phyloP scores from a whole-genome alignment of 2,329 filamentous ascomycete species.

The Botryotinia calthae region DNA sequence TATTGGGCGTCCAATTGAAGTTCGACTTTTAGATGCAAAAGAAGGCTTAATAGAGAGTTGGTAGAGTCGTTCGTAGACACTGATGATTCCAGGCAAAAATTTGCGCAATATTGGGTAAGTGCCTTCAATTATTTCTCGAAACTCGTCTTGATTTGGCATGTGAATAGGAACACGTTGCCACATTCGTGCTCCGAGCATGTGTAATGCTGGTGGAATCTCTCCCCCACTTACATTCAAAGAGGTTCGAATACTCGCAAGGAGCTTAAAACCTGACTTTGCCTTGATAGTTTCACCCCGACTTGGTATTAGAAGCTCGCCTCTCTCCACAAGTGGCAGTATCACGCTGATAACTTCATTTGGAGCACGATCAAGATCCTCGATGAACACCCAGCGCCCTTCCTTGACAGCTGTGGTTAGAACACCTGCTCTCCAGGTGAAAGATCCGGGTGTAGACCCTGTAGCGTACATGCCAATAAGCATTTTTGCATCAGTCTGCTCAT shows the following conservation, averaged over 20 bases:
- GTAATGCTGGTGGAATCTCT: slow-evolving; percentile 62
- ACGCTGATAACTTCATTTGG: slow-evolving; percentile 94
- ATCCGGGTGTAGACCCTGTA: slow-evolving; percentile 80
- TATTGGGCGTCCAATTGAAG: slow-evolving; percentile 51
- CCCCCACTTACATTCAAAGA: slow-evolving; percentile 64
- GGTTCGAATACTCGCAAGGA: slow-evolving; percentile 88
- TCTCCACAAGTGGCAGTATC: slow-evolving; percentile 86
- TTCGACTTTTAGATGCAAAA: slow-evolving; percentile 48
- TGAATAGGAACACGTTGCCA: slow-evolving; percentile 77
- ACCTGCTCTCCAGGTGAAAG: slow-evolving; percentile 88
- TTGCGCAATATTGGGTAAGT: slow-evolving; percentile 68
- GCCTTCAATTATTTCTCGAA: slow-evolving; percentile 68
- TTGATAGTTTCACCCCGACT: slow-evolving; percentile 82
- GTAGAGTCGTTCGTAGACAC: slow-evolving; percentile 56
- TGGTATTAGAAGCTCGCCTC: slow-evolving; percentile 85
- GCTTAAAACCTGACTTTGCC: slow-evolving; percentile 80
- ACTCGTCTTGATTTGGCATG: slow-evolving; percentile 64
- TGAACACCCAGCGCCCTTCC: slow-evolving; percentile 94
- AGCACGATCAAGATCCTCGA: slow-evolving; percentile 93
- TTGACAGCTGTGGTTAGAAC: slow-evolving; percentile 90
- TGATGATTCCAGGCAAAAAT: slow-evolving; percentile 57
- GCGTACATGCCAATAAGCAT: slow-evolving; percentile 93
- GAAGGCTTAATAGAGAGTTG: slow-evolving; percentile 44
- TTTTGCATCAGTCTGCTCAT: slow-evolving; percentile 98
- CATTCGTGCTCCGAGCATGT: slow-evolving; percentile 77